phyloP scores from a whole-genome alignment of 2,329 filamentous ascomycete species.

The Xenosphaeropsis pyriputrescens region DNA sequence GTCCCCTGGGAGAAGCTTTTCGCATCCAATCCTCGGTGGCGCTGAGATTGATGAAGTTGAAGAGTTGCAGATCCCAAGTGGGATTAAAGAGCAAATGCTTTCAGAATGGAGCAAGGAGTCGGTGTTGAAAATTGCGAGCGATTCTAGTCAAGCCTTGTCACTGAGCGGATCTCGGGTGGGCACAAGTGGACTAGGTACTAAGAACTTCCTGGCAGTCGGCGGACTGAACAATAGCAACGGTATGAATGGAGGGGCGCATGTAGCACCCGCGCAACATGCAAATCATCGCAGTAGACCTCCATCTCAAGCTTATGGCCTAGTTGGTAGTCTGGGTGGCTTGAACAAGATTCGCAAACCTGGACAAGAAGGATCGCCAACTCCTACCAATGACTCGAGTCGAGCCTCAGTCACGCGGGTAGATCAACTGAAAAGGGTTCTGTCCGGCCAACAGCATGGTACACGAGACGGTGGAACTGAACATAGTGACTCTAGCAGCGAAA shows the following conservation, averaged over 20 bases:
- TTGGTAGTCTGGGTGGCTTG: conserved; percentile 19
- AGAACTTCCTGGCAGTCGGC: conserved; percentile 44
- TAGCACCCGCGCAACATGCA: conserved; percentile 25
- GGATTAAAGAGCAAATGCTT: conserved; percentile 62
- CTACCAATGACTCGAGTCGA: conserved; percentile 25
- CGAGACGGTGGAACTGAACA: conserved; percentile 23
- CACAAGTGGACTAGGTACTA: conserved; percentile 30
- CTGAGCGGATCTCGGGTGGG: conserved; percentile 60
- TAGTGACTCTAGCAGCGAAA: conserved; percentile 45
- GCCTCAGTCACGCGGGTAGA: conserved; percentile 44
- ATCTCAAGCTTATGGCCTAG: conserved; percentile 14
- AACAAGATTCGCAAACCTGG: conserved; percentile 37
- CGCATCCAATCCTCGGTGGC: conserved; percentile 43
- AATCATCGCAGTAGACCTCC: conserved; percentile 11
- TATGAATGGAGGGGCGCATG: conserved; percentile 22
- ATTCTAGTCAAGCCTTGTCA: conserved; percentile 57
- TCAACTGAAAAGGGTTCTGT: conserved; percentile 46
- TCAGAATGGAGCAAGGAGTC: conserved; percentile 66
- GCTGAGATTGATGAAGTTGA: conserved; percentile 24
- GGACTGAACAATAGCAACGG: conserved; percentile 24
- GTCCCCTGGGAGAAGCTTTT: conserved; percentile 52
- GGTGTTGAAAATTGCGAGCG: conserved; percentile 53
- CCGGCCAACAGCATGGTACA: conserved; percentile 28
- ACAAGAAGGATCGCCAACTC: conserved; percentile 28
- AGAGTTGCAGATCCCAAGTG: conserved; percentile 40